Evolutionary conservation across 139 green algal genomes (phyloP).

Genomic region (Chlorella sp.): DNA sequence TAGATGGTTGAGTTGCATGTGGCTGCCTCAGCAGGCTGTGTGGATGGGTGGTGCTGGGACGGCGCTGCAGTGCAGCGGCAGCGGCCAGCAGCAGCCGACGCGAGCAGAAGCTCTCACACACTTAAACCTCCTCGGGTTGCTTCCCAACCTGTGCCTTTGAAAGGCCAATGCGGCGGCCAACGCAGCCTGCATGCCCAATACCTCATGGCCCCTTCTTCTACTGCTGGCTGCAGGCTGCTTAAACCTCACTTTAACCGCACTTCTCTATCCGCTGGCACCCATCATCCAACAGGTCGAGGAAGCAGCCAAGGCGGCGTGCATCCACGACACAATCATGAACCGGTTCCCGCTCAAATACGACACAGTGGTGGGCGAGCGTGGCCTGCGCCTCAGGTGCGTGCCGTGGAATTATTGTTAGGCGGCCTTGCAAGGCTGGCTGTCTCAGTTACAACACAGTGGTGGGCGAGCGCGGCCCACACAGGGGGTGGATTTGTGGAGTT

Average conservation of each 20-base stretch:
- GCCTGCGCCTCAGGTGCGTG: conserved; percentile 46
- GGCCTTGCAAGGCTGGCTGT: too few species aligned
- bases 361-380: conserved; percentile 52
- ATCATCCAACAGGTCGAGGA: conserved; percentile 49
- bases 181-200: too few species aligned
- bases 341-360: conserved; percentile 68
- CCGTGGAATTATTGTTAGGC: not conserved
- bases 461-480: conserved; percentile 52
- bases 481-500: conserved; percentile 25
- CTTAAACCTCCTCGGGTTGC: not conserved
- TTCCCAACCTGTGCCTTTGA: not conserved
- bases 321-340: conserved; percentile 88
- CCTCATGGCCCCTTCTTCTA: too few species aligned
- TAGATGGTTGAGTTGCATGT: not conserved
- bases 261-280: not conserved
- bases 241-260: too few species aligned
- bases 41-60: too few species aligned
- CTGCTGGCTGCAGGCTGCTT: too few species aligned
- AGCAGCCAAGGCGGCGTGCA: conserved; percentile 63
- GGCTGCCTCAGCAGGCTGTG: not conserved
- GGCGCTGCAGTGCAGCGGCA: too few species aligned
- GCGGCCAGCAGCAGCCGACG: too few species aligned
- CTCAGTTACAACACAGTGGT: conserved; percentile 49
- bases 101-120: not conserved
- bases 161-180: too few species aligned